phyloP scores from a whole-genome alignment of 768 basidiomycete species.

The Termitomyces sp. region DNA sequence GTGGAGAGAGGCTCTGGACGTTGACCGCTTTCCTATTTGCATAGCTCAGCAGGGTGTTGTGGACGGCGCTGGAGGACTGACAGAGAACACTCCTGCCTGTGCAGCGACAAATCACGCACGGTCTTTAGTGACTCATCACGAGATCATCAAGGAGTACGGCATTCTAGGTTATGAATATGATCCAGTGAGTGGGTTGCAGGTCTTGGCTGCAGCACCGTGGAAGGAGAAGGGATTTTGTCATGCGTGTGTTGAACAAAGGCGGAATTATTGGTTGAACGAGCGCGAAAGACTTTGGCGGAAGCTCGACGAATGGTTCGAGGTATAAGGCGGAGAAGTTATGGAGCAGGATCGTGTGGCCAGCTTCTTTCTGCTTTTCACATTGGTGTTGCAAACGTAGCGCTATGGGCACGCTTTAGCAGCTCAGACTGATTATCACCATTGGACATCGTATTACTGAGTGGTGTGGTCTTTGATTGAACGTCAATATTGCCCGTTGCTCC shows the following conservation, averaged over 20 bases:
- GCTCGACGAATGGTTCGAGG: conserved; percentile 4
- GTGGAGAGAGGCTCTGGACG: conserved; percentile 15
- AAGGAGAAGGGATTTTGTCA: conserved; percentile 27
- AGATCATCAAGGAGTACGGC: conserved; percentile 16
- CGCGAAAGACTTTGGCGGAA: conserved; percentile 25
- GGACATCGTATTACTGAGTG: too few relatives aligned
- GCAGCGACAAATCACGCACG: not conserved
- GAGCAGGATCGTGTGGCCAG: not conserved
- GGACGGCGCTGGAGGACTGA: not conserved
- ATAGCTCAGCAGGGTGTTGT: not conserved
- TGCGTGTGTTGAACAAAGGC: conserved; percentile 24
- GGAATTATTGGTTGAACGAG: conserved; percentile 22
- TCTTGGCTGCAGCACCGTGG: conserved; percentile 22
- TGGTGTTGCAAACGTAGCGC: too few relatives aligned
- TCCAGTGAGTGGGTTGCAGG: conserved; percentile 29
- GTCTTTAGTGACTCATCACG: conserved; percentile 6
- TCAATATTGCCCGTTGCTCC: too few relatives aligned
- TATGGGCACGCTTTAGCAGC: too few relatives aligned
- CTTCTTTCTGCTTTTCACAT: too few relatives aligned
- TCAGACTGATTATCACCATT: too few relatives aligned
- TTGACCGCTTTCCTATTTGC: conserved; percentile 6
- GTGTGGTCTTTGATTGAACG: too few relatives aligned
- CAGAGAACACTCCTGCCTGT: not conserved
- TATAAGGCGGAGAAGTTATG: not conserved
- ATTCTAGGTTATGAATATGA: conserved; percentile 27